These are phyloP conservation scores for Epichloe sylvatica DNA, from an alignment of 2,329 filamentous ascomycete species.

Conservation along the genomic window DNA sequence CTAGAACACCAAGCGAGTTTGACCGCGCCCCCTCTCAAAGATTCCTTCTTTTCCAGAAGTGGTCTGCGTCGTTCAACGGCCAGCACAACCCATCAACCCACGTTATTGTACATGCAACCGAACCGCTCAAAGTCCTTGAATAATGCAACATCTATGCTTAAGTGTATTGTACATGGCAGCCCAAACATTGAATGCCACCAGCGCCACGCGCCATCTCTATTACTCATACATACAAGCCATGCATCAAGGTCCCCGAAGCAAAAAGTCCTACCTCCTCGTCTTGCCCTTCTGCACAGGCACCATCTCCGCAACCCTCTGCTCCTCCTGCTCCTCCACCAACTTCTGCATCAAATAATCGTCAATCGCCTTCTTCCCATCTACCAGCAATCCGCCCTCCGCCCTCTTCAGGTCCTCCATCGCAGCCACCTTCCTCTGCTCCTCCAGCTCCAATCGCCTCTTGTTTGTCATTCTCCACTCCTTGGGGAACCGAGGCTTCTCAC, in stretches of 20 bases:
- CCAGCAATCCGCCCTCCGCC: conserved; percentile 36
- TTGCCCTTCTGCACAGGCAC: conserved; percentile 12
- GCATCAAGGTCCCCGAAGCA: neutral
- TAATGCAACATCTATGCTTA: too few relatives aligned
- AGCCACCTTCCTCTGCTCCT: conserved; percentile 40
- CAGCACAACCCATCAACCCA: too few relatives aligned
- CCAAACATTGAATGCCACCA: too few relatives aligned
- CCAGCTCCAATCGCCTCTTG: conserved; percentile 51
- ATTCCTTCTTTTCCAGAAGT: too few relatives aligned
- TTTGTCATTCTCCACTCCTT: conserved; percentile 68
- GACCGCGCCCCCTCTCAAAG: too few relatives aligned
- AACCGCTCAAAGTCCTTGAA: too few relatives aligned
- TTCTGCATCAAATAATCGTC: conserved; percentile 22
- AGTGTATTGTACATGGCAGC: too few relatives aligned
- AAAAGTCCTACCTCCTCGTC: conserved; percentile 1
- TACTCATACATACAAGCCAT: neutral
- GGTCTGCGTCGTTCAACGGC: too few relatives aligned
- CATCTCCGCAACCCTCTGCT: conserved; percentile 20
- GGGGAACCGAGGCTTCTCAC: conserved; percentile 58
- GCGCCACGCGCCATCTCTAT: neutral
- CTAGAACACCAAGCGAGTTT: too few relatives aligned
- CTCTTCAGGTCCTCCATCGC: conserved; percentile 40
- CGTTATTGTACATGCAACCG: too few relatives aligned
- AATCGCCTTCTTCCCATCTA: conserved; percentile 44
- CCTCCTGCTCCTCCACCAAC: conserved; percentile 20